Percentiles rank a stretch among this genome's conserved stretches.
Conservation (phyloP, 345 rosid species). For the Corymbia maculata region DNA sequence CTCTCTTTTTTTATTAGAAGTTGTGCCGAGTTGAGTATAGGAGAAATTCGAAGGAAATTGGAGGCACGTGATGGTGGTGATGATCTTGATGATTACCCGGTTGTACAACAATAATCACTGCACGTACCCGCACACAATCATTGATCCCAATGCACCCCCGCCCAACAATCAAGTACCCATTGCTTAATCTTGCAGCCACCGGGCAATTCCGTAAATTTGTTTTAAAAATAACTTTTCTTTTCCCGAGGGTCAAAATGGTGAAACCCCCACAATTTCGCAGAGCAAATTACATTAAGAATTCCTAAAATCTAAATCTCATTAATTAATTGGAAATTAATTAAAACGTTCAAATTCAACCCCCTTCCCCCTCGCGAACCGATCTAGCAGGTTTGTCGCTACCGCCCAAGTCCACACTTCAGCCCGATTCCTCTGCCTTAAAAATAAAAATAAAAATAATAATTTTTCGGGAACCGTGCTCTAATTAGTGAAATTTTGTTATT, state of each 20-base stretch:
- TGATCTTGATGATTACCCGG: neutral
- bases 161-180: neutral
- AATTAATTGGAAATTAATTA: neutral
- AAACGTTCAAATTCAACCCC: neutral
- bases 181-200: neutral
- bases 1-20: neutral
- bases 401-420: conserved; percentile 9
- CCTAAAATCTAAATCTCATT: neutral
- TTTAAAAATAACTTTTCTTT: neutral
- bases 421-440: conserved; percentile 22
- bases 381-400: conserved; percentile 39
- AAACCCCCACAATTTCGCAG: neutral
- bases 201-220: neutral
- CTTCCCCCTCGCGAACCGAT: conserved; percentile 25
- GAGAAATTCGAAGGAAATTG: neutral
- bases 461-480: neutral
- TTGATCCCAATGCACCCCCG: neutral
- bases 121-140: conserved; percentile 5
- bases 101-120: conserved; percentile 4
- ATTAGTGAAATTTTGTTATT: neutral
- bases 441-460: too few relatives aligned
- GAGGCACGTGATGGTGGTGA: conserved; percentile 8
- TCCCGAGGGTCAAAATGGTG: neutral
- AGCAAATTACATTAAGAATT: neutral
- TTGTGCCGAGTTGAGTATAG: neutral